phyloP scores from a whole-genome alignment of 345 rosid genomes.

The Bruguiera gymnorhiza region DNA sequence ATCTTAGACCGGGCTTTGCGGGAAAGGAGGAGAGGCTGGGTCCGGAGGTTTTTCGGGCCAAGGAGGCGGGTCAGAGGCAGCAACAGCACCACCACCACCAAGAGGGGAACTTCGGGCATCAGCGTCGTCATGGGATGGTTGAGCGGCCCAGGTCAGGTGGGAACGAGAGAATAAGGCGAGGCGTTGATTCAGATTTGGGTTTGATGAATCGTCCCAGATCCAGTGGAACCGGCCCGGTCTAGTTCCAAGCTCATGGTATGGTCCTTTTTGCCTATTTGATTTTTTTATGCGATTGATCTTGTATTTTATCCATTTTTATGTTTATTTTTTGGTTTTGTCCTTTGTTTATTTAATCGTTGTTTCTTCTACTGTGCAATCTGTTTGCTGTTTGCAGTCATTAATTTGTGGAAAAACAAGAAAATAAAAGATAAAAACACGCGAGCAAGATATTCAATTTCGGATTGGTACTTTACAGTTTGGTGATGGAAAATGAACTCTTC shows the following conservation, averaged over 20 bases:
- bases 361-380: not conserved
- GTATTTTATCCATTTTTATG: not conserved
- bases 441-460: too few relatives aligned
- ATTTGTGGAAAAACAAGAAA: too few relatives aligned
- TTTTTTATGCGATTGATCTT: not conserved
- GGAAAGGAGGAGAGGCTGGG: slow-evolving; percentile 60
- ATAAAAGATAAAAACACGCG: too few relatives aligned
- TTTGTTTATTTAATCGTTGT: not conserved
- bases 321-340: not conserved
- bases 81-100: slow-evolving; percentile 17
- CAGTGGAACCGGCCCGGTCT: slow-evolving; percentile 52
- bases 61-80: slow-evolving; percentile 22
- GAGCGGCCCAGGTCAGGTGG: slow-evolving; percentile 1
- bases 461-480: too few relatives aligned
- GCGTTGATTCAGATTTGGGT: slow-evolving; percentile 39
- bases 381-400: too few relatives aligned
- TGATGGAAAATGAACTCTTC: too few relatives aligned
- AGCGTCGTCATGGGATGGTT: not conserved
- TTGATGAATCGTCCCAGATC: slow-evolving; percentile 48
- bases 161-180: slow-evolving; percentile 45
- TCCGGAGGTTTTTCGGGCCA: slow-evolving; percentile 22
- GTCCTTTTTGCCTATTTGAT: not conserved
- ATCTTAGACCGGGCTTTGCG: slow-evolving; percentile 87
- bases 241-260: slow-evolving; percentile 64
- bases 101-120: slow-evolving; percentile 17